phyloP scores from a whole-genome alignment of 495 filamentous ascomycete species.

The Delitschia confertaspora region DNA sequence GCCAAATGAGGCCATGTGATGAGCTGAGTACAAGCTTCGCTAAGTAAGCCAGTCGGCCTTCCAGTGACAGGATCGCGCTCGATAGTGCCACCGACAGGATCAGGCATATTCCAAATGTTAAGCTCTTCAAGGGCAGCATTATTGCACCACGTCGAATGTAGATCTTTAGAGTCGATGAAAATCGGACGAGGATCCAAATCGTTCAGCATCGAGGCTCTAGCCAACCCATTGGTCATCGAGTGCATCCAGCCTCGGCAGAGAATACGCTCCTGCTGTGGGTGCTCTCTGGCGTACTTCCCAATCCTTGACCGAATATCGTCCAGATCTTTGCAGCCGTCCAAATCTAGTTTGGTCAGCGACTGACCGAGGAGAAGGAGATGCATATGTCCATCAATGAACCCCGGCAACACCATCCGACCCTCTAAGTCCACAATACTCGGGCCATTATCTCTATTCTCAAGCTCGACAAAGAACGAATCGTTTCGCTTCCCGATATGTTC shows the following conservation, averaged over 20 bases:
- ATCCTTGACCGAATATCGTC: slow-evolving; percentile 46
- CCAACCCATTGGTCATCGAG: slow-evolving; percentile 44
- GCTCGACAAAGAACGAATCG: slow-evolving; percentile 30
- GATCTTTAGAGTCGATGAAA: slow-evolving; percentile 52
- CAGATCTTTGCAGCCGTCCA: slow-evolving; percentile 47
- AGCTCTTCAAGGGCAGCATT: slow-evolving; percentile 47
- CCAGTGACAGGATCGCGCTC: slow-evolving; percentile 47
- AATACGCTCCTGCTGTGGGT: slow-evolving; percentile 45
- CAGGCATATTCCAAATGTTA: slow-evolving; percentile 38
- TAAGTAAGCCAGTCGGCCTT: slow-evolving; percentile 46
- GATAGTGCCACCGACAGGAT: slow-evolving; percentile 50
- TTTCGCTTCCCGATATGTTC: slow-evolving; percentile 37
- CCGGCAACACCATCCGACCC: slow-evolving; percentile 46
- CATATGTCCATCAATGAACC: slow-evolving; percentile 58
- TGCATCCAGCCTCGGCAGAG: slow-evolving; percentile 56
- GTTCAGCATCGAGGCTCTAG: slow-evolving; percentile 47
- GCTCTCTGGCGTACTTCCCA: slow-evolving; percentile 40
- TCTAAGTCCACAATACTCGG: slow-evolving; percentile 39
- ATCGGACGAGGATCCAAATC: slow-evolving; percentile 47
- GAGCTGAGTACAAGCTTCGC: slow-evolving; percentile 48
- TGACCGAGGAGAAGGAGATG: slow-evolving; percentile 54
- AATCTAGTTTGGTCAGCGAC: slow-evolving; percentile 48
- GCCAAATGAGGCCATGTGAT: slow-evolving; percentile 54
- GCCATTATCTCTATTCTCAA: slow-evolving; percentile 29
- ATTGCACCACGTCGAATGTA: slow-evolving; percentile 57